Conservation (phyloP, 768 basidiomycete species). For the Chalciporus sphaerocephalus region DNA sequence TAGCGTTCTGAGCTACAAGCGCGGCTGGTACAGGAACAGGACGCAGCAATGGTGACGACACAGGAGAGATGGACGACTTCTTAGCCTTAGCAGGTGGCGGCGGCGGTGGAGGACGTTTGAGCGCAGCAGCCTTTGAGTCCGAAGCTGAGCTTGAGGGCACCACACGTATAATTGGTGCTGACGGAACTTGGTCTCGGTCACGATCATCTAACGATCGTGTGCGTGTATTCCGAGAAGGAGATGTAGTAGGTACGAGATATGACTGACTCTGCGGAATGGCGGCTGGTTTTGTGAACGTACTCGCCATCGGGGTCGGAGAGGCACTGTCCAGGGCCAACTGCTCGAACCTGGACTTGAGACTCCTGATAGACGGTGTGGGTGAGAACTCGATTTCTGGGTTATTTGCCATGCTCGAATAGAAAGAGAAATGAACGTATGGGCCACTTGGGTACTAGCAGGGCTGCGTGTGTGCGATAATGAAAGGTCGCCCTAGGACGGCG, state of each 20-base stretch:
- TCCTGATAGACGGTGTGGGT: conserved; percentile 61
- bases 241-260: conserved; percentile 27
- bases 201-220: conserved; percentile 33
- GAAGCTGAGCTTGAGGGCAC: conserved; percentile 51
- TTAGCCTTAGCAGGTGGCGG: conserved; percentile 41
- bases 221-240: conserved; percentile 39
- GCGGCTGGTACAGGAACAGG: conserved; percentile 43
- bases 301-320: conserved; percentile 1
- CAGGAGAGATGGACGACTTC: conserved; percentile 36
- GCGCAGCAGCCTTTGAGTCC: conserved; percentile 40
- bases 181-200: conserved; percentile 14
- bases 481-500: background rate
- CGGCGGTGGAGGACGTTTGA: conserved; percentile 56
- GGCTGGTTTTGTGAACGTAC: conserved; percentile 1
- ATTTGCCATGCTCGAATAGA: conserved; percentile 13
- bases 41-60: conserved; percentile 47
- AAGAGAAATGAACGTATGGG: conserved; percentile 3
- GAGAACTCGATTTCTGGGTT: conserved; percentile 44
- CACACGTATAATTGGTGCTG: conserved; percentile 26
- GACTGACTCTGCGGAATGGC: conserved; percentile 1
- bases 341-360: conserved; percentile 67
- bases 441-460: no score
- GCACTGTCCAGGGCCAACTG: conserved; percentile 48
- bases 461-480: background rate
- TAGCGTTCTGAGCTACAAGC: conserved; percentile 16